Evolutionary conservation across 1,139 yeast species (phyloP).

Genomic region (Sugiyamaella neomexicana): DNA sequence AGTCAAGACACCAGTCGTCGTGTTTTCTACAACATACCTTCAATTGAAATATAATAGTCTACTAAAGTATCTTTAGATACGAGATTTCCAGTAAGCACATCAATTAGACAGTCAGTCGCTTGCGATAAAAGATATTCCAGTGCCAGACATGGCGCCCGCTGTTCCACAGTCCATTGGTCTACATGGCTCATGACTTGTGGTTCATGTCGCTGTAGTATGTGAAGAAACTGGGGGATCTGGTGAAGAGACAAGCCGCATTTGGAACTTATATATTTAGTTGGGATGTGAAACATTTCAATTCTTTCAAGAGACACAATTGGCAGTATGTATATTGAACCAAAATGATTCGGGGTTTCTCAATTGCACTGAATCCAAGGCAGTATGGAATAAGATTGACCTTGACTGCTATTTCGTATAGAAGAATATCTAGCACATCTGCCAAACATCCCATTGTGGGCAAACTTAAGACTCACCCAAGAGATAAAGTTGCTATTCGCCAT

Average conservation of each 20-base stretch:
- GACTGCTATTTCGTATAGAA: background rate
- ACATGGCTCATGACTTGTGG: background rate
- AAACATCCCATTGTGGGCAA: conserved; percentile 32
- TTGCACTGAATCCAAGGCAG: background rate
- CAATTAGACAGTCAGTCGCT: background rate
- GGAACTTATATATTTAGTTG: background rate
- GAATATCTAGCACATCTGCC: background rate
- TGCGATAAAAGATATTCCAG: conserved; percentile 4
- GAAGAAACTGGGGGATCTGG: background rate
- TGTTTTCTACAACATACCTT: background rate
- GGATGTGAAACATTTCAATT: too few relatives aligned
- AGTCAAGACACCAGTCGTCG: background rate
- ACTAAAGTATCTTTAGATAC: background rate
- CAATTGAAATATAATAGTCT: background rate
- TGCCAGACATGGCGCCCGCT: conserved; percentile 3
- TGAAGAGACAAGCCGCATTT: background rate
- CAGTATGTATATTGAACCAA: too few relatives aligned
- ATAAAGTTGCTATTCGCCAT: conserved; percentile 39
- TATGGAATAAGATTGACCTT: background rate
- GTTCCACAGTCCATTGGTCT: background rate
- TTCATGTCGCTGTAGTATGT: too few relatives aligned
- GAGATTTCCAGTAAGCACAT: background rate
- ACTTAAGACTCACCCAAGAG: conserved; percentile 30
- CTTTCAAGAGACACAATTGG: too few relatives aligned
- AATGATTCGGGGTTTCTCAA: background rate